Percentiles rank a stretch among this genome's conserved stretches.
phyloP scores from a whole-genome alignment of 2,329 filamentous ascomycete species.

The Tolypocladium ophioglossoides region DNA sequence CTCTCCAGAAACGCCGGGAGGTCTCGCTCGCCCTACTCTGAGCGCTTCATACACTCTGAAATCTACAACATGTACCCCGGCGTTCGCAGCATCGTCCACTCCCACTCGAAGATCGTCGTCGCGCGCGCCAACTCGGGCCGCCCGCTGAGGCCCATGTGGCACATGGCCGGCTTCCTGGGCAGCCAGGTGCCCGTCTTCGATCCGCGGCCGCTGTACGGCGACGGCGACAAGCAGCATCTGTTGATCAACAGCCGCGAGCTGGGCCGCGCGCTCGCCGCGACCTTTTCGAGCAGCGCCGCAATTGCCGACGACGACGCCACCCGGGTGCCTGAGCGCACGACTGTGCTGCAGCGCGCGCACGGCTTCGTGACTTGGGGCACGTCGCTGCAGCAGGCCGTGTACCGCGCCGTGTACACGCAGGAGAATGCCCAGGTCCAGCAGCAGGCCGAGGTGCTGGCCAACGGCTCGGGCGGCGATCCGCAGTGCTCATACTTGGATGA shows the following conservation, averaged over 20 bases:
- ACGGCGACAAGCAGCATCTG: not conserved
- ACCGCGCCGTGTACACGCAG: not conserved
- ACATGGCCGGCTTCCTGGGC: not conserved
- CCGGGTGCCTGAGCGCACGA: not conserved
- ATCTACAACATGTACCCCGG: not conserved
- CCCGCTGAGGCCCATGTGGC: not conserved
- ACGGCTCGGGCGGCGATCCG: not conserved
- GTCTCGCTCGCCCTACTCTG: not conserved
- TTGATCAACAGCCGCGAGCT: not conserved
- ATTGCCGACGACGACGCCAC: no score
- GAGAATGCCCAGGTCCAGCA: not conserved
- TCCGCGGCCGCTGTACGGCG: not conserved
- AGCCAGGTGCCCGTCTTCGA: not conserved
- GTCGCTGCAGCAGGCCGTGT: not conserved
- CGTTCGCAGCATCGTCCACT: not conserved
- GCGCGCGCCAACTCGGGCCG: not conserved
- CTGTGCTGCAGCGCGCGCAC: not conserved
- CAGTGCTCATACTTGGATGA: not conserved
- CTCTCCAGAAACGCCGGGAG: not conserved
- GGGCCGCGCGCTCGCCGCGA: not conserved
- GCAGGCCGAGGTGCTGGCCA: not conserved
- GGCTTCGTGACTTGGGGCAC: not conserved
- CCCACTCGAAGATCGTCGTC: not conserved
- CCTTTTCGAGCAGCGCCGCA: not conserved
- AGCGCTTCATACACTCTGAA: not conserved